These are phyloP conservation scores for Acorus calamus DNA, from an alignment of 106 monocot species.

Conservation along the genomic window DNA sequence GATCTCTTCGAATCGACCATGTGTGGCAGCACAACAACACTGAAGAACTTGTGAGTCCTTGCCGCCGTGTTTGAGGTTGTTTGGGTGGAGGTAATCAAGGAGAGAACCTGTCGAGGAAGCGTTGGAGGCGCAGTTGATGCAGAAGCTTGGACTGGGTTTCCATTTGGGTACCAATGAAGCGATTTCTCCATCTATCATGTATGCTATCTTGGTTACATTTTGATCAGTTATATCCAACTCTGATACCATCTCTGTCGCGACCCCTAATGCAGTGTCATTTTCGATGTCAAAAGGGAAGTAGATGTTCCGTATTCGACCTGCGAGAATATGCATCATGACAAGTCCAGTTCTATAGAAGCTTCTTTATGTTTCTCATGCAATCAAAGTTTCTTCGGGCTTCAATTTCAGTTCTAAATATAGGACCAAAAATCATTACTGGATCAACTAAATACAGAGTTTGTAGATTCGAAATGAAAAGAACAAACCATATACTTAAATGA, in stretches of 20 bases:
- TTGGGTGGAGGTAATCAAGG: slow-evolving; percentile 22
- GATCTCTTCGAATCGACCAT: slow-evolving; percentile 73
- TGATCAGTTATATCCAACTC: slow-evolving; percentile 77
- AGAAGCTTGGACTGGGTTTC: slow-evolving; percentile 31
- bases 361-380: too few species aligned
- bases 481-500: too few species aligned
- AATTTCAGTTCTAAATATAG: too few species aligned
- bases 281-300: slow-evolving; percentile 76
- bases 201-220: slow-evolving; percentile 80
- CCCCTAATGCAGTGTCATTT: slow-evolving; percentile 70
- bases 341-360: too few species aligned
- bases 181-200: slow-evolving; percentile 87
- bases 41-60: slow-evolving; percentile 1
- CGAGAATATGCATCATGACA: neutral
- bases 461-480: too few species aligned
- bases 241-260: slow-evolving; percentile 91
- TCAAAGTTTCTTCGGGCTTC: too few species aligned
- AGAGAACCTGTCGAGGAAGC: slow-evolving; percentile 48
- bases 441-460: too few species aligned
- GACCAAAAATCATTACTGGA: too few species aligned
- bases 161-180: slow-evolving; percentile 66
- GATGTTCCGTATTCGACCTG: slow-evolving; percentile 69
- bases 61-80: neutral
- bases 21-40: slow-evolving; percentile 41
- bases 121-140: slow-evolving; percentile 40